phyloP scores from a whole-genome alignment of 169 alveolate species.

The Plasmodium chabaudi region DNA sequence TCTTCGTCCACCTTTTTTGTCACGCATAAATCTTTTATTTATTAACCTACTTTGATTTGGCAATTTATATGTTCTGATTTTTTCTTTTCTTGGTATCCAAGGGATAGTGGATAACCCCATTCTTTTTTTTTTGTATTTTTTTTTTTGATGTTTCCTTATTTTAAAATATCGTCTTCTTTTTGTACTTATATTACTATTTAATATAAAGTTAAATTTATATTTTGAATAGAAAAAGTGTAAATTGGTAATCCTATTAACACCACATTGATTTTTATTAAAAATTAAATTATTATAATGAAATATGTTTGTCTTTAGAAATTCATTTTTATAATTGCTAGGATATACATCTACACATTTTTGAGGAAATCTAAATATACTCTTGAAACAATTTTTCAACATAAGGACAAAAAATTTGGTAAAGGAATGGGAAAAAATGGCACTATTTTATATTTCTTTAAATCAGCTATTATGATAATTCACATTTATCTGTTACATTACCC shows the following conservation, averaged over 20 bases:
- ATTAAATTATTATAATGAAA: constrained; percentile 7
- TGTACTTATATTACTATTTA: constrained; percentile 79
- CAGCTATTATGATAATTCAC: not conserved
- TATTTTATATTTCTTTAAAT: constrained; percentile 1
- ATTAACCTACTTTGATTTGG: constrained; percentile 84
- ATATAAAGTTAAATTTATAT: constrained; percentile 15
- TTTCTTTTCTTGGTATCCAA: constrained; percentile 83
- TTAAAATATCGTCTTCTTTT: constrained; percentile 84
- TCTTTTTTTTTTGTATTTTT: constrained; percentile 84
- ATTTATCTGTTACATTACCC: not conserved
- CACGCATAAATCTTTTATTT: constrained; percentile 81
- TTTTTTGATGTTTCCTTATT: constrained; percentile 86
- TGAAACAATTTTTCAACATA: constrained; percentile 64
- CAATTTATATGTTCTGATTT: constrained; percentile 72
- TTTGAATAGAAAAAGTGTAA: constrained; percentile 9
- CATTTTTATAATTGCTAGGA: constrained; percentile 22
- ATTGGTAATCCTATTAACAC: constrained; percentile 2
- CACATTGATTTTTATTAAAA: not conserved
- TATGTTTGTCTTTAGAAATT: constrained; percentile 12
- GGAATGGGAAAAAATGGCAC: not conserved
- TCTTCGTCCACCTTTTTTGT: constrained; percentile 76
- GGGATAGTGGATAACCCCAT: constrained; percentile 83
- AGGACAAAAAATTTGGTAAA: not conserved
- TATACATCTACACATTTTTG: constrained; percentile 37
- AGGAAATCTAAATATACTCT: constrained; percentile 20